phyloP scores from a whole-genome alignment of 108 stramenopile genomes.

The Cyclotella sp. region DNA sequence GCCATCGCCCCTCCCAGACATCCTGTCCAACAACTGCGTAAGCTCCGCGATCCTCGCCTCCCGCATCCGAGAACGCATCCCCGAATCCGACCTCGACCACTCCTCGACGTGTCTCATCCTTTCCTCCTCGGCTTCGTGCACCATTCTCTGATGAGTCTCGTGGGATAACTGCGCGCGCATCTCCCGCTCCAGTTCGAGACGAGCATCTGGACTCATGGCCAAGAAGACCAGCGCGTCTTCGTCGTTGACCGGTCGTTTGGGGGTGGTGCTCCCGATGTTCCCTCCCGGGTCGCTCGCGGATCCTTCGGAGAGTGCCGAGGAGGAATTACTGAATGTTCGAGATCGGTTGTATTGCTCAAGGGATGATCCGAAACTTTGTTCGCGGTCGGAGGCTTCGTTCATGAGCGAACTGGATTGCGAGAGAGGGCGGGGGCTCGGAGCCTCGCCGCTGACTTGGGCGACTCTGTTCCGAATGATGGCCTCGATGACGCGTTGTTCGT shows the following conservation, averaged over 20 bases:
- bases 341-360: conserved; percentile 69
- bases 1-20: conserved; percentile 18
- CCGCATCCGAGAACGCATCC: conserved; percentile 23
- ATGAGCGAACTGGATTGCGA: background rate
- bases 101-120: conserved; percentile 64
- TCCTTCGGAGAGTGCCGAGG: conserved; percentile 44
- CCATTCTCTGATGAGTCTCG: conserved; percentile 65
- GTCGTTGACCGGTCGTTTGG: conserved; percentile 38
- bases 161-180: conserved; percentile 77
- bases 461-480: conserved; percentile 50
- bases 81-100: conserved; percentile 50
- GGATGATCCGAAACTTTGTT: conserved; percentile 62
- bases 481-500: conserved; percentile 65
- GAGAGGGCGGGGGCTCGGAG: conserved; percentile 1
- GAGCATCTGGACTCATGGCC: conserved; percentile 79
- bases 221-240: conserved; percentile 38
- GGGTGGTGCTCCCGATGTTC: conserved; percentile 9
- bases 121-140: conserved; percentile 73
- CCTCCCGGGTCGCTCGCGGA: conserved; percentile 11
- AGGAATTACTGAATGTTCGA: conserved; percentile 51
- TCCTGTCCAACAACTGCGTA: conserved; percentile 30
- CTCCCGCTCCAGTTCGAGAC: conserved; percentile 68
- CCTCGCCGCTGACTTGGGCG: conserved; percentile 26
- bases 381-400: background rate
- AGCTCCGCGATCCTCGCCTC: conserved; percentile 42